Evolutionary conservation across 2,329 filamentous ascomycete genomes (phyloP), one percentile per base, ranked within the genome.

Genomic region (Penicillium polonicum): DNA sequence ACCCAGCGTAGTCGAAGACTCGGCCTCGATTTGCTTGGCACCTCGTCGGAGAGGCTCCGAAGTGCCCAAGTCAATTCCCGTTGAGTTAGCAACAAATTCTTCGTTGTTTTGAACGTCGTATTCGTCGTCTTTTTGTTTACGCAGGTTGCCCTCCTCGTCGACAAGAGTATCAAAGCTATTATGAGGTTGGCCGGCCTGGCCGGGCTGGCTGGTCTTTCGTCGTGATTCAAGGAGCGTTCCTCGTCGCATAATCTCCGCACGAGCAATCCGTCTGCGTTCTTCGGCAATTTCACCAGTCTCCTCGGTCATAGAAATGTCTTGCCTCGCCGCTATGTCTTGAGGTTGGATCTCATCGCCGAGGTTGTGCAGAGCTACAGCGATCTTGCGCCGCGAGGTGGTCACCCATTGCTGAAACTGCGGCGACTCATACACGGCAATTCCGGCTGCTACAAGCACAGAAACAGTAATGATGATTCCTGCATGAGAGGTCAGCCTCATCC

Each of bases 341-440:
- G 82, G 81, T 51, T 84, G 79, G 38, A 87, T 79, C 51, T 86
- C 84, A 68, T 87, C 83, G 48, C 84, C 84, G 12, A 87, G 77
- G 38, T 78, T 81, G 65, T 86, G 80, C 33, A 88, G 71, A 15
- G 84, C 80, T 58, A 85, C 71, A 21, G 83, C 83, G 60, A 88
- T 81, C 71, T 84, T 86, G 56, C 83, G 83, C 45, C 85, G 82
- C 55, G 83, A 84, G 55, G 82, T 79, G 56, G 85, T 79, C 52
- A 88, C 74, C 85, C 85, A 88, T 79, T 81, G 78, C 70, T 83
- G 79, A 58, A 88, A 79, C 68, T 87, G 82, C 0, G 85, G 85
- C 41, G 82, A 86, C 70, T 88, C 83, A 71, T 87, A 86, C 45
- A 86, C 80, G 52, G 85, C 85, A 50, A 87, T 80, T 13, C 84